Percentiles rank a stretch among this genome's conserved stretches.
Evolutionary conservation across 768 basidiomycete species (phyloP).

Genomic region (Lactarius hatsudake): DNA sequence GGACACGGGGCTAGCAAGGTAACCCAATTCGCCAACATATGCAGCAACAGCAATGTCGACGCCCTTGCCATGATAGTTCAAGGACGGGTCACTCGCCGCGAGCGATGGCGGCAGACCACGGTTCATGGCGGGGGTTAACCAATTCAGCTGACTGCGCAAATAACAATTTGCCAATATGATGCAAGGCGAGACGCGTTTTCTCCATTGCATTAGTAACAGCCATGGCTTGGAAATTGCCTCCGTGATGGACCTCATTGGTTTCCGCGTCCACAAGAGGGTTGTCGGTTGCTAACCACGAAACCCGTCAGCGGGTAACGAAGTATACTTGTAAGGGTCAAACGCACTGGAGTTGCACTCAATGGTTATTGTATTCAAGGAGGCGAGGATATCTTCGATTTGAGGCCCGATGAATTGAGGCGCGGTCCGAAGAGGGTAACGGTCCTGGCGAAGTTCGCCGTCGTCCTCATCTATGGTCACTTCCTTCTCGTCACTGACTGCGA

Average conservation of each 20-base stretch:
- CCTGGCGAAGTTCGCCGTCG: constrained; percentile 71
- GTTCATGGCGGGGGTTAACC: constrained; percentile 78
- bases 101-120: constrained; percentile 79
- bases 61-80: constrained; percentile 83
- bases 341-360: constrained; percentile 81
- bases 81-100: constrained; percentile 74
- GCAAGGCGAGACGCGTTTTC: constrained; percentile 63
- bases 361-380: constrained; percentile 59
- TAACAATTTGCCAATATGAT: constrained; percentile 50
- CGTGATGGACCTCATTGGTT: constrained; percentile 66
- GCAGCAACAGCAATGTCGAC: constrained; percentile 82
- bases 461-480: constrained; percentile 75
- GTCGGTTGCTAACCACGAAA: constrained; percentile 62
- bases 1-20: constrained; percentile 78
- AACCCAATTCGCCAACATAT: constrained; percentile 79
- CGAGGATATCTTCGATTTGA: constrained; percentile 75
- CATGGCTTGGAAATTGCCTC: constrained; percentile 90
- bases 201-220: constrained; percentile 86
- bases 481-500: constrained; percentile 63
- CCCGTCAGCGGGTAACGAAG: neutral
- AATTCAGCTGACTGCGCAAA: constrained; percentile 64
- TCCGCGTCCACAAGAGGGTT: constrained; percentile 79
- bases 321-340: constrained; percentile 29
- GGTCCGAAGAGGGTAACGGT: constrained; percentile 72
- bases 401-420: constrained; percentile 85